phyloP scores from a whole-genome alignment of 129 eudicot species.

The Mikania micrantha region DNA sequence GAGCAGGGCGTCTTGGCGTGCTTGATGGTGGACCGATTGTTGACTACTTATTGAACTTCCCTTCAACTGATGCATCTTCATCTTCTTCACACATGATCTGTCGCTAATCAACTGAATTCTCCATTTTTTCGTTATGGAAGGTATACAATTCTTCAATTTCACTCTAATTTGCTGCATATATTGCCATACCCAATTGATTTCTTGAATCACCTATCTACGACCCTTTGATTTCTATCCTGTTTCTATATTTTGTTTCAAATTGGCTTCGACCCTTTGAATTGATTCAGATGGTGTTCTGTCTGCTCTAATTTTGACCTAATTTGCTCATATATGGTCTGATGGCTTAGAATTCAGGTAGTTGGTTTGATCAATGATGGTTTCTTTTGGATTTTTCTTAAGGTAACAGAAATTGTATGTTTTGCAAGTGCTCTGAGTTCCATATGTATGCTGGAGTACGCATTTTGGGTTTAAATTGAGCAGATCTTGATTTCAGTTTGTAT shows the following conservation, averaged over 20 bases:
- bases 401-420: neutral
- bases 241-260: neutral
- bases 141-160: neutral
- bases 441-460: neutral
- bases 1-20: slow-evolving; percentile 18
- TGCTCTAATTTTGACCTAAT: slow-evolving; percentile 30
- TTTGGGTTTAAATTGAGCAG: neutral
- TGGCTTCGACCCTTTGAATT: neutral
- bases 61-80: neutral
- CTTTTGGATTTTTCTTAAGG: neutral
- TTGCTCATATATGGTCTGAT: neutral
- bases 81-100: slow-evolving; percentile 22
- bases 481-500: neutral
- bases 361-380: slow-evolving; percentile 6
- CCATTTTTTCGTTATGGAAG: slow-evolving; percentile 29
- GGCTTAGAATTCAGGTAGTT: neutral
- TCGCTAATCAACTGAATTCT: slow-evolving; percentile 1
- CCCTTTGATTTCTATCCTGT: neutral
- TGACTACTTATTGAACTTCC: slow-evolving; percentile 24
- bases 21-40: slow-evolving; percentile 19
- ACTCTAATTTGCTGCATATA: neutral
- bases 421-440: neutral
- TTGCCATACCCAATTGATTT: slow-evolving; percentile 13
- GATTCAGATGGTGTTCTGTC: no score
- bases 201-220: neutral